A percentile compares a stretch with the other conserved stretches of the same genome.
Conservation (phyloP, 345 rosid species). For the Cardamine resedifolia region DNA sequence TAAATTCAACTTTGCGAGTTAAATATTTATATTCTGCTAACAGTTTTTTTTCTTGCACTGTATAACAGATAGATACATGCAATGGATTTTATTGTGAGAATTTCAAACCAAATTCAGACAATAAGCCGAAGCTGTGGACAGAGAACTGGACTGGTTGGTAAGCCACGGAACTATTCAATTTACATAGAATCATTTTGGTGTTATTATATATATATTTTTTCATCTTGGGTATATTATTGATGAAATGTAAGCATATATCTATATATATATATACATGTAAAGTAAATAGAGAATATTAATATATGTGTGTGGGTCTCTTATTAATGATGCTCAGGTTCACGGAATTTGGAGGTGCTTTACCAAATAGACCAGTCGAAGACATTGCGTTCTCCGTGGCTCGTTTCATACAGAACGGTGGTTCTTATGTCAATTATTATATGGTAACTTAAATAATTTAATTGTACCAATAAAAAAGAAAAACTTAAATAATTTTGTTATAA, state of each 20-base stretch:
- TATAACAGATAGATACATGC: conserved; percentile 66
- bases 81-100: conserved; percentile 80
- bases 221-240: too few species aligned
- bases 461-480: background rate
- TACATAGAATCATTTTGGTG: background rate
- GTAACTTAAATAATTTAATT: conserved; percentile 31
- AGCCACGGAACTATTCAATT: background rate
- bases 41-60: background rate
- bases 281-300: background rate
- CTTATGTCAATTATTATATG: conserved; percentile 77
- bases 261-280: too few species aligned
- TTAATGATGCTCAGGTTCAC: conserved; percentile 47
- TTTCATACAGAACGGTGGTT: conserved; percentile 73
- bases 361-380: conserved; percentile 75
- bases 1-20: background rate
- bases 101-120: conserved; percentile 55
- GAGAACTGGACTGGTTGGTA: conserved; percentile 93
- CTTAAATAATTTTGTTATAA: background rate
- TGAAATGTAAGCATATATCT: too few species aligned
- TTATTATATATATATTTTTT: background rate
- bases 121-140: conserved; percentile 84
- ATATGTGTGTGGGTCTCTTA: background rate
- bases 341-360: conserved; percentile 61
- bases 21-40: background rate
- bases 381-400: conserved; percentile 68